These are phyloP conservation scores for Starmerella apicola DNA, from an alignment of 805 yeast species.

Conservation along the genomic window DNA sequence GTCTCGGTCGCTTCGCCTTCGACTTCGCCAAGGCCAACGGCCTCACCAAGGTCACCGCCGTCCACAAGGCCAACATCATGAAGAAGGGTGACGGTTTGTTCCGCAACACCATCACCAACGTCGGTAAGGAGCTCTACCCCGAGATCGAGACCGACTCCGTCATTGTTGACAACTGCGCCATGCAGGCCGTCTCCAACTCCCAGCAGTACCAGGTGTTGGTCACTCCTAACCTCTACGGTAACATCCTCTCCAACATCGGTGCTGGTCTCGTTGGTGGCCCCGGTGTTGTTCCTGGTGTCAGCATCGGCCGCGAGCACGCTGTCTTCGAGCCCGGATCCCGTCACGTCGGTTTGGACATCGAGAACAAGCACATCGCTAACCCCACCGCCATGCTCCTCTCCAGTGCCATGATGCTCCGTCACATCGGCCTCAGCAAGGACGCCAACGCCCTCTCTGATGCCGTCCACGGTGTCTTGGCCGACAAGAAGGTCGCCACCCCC, in stretches of 20 bases:
- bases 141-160: conserved; percentile 74
- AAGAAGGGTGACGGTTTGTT: conserved; percentile 96
- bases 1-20: conserved; percentile 94
- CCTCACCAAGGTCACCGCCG: conserved; percentile 88
- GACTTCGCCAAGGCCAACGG: conserved; percentile 88
- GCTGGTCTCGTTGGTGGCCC: conserved; percentile 97
- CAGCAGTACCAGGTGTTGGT: conserved; percentile 97
- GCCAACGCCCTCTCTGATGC: conserved; percentile 85
- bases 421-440: conserved; percentile 71
- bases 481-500: conserved; percentile 70
- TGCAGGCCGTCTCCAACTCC: conserved; percentile 98
- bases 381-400: conserved; percentile 97
- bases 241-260: conserved; percentile 94
- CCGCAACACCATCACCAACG: conserved; percentile 82
- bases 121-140: conserved; percentile 67
- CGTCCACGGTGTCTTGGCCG: conserved; percentile 78
- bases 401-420: conserved; percentile 84
- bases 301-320: conserved; percentile 94
- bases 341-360: conserved; percentile 94
- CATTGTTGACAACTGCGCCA: conserved; percentile 97
- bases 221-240: conserved; percentile 96
- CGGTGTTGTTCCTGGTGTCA: conserved; percentile 97
- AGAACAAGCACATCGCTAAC: conserved; percentile 90
- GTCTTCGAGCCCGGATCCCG: conserved; percentile 99
- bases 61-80: conserved; percentile 99